Base-by-base conservation (phyloP, 257 asterid genomes). In the Catharanthus roseus region DNA sequence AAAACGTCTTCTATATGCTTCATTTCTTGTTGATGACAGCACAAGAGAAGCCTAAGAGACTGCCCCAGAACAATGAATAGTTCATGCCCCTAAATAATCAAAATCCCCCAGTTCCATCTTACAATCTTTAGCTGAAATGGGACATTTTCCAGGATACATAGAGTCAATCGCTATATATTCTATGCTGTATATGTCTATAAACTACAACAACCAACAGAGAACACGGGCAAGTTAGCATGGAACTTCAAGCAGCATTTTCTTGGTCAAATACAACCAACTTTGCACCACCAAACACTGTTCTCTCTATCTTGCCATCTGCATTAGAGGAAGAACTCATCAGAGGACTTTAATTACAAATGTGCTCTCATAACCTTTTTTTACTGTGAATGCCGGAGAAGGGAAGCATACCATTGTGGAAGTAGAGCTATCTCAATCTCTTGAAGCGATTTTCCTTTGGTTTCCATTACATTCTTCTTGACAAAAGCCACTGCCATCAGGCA, bases 381-480 rank as follows among this genome's bases (percentile, higher is more conserved):
- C 23, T 39, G 54, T 56, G 5, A 44, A 67, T 33, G 45, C 33
- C 44, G n/a, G n/a, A n/a, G n/a, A 56, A 68, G 24, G 0, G 23
- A 39, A 60, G 26, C 1, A 44, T 68, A 75, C 74, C 78, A 75
- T 34, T 76, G 89, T 64, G 91, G 74, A 42, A 92, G 97, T 54
- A 92, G 95, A 42, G 98, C 96, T 26, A 88, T 86, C 91, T 92
- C 98, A 38, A 92, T 92, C 70, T 92, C 98, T 76, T 92, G 98
- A 72, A 92, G 95, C 1, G 98, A 84, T 74, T 86, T 92, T 72
- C 98, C 98, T 75, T 92, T 92, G 23, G 98, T 92, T 81, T 92
- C 98, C 79, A 90, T 73, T 69, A 92, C 95, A 39, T 88, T 88
- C 70, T 82, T 83, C 82, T 85, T 87, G 26, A 92, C 95, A 71